Evolutionary conservation across 768 basidiomycete genomes (phyloP).

Genomic region (Wakefieldia striispora): DNA sequence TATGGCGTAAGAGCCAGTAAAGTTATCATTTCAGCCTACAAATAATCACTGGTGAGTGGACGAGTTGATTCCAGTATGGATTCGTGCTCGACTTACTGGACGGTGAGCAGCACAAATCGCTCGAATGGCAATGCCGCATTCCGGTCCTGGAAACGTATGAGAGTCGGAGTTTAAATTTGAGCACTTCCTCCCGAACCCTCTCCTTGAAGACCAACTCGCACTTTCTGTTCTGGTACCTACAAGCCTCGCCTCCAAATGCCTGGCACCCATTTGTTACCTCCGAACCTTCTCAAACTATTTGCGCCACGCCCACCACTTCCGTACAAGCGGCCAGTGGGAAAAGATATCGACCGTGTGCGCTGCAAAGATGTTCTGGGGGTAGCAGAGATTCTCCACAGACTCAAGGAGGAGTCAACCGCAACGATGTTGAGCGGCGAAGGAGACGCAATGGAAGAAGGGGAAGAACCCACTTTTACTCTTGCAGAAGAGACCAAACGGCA

Average conservation of each 20-base stretch:
- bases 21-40: constrained; percentile 18
- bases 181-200: constrained; percentile 12
- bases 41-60: background rate
- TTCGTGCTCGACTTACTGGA: constrained; percentile 1
- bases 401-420: constrained; percentile 78
- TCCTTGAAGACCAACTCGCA: background rate
- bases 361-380: constrained; percentile 74
- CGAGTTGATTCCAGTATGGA: background rate
- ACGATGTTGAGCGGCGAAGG: constrained; percentile 56
- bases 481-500: constrained; percentile 83
- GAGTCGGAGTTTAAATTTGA: constrained; percentile 34
- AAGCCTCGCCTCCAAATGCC: constrained; percentile 36
- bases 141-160: background rate
- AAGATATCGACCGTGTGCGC: constrained; percentile 72
- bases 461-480: constrained; percentile 76
- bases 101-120: background rate
- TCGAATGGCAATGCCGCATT: background rate
- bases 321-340: constrained; percentile 82
- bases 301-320: constrained; percentile 89
- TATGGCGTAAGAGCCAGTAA: constrained; percentile 10
- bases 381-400: constrained; percentile 63
- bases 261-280: constrained; percentile 88
- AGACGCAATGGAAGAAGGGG: constrained; percentile 80
- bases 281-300: constrained; percentile 95
- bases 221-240: constrained; percentile 9